These are phyloP conservation scores for Coffea humblotiana DNA, from an alignment of 305 asterid genomes.

Conservation along the genomic window DNA sequence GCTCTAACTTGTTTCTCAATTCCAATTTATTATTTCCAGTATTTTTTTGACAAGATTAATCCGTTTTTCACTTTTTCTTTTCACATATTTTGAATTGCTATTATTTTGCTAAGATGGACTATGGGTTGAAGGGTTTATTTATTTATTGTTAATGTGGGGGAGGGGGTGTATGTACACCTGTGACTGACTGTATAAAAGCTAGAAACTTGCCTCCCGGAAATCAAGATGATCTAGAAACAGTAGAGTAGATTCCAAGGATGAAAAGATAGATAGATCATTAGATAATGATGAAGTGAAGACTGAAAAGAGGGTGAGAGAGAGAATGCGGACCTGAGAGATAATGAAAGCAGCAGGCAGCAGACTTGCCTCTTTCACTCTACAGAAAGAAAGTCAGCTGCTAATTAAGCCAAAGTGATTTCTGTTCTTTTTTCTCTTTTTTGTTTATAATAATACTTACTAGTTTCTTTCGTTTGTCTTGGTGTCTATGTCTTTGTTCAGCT, in stretches of 20 bases:
- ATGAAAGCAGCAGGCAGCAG: slow-evolving; percentile 24
- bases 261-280: slow-evolving; percentile 51
- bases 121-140: not conserved
- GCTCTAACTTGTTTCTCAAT: not conserved
- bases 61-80: not conserved
- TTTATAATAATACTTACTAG: slow-evolving; percentile 3
- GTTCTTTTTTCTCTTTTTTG: too few relatives aligned
- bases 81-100: not conserved
- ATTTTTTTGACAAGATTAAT: not conserved
- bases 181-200: slow-evolving; percentile 11
- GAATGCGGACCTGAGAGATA: slow-evolving; percentile 16
- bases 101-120: not conserved
- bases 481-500: slow-evolving; percentile 53
- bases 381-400: slow-evolving; percentile 18
- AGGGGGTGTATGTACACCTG: not conserved
- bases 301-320: slow-evolving; percentile 37
- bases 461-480: slow-evolving; percentile 40
- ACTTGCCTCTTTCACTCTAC: not conserved
- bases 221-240: slow-evolving; percentile 36
- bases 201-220: slow-evolving; percentile 52
- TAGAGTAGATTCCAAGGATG: slow-evolving; percentile 30
- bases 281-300: slow-evolving; percentile 67
- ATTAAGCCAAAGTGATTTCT: slow-evolving; percentile 44
- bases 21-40: not conserved
- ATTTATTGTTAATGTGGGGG: not conserved